These are phyloP conservation scores for Linum trigynum DNA, from an alignment of 345 rosid species.

Conservation along the genomic window DNA sequence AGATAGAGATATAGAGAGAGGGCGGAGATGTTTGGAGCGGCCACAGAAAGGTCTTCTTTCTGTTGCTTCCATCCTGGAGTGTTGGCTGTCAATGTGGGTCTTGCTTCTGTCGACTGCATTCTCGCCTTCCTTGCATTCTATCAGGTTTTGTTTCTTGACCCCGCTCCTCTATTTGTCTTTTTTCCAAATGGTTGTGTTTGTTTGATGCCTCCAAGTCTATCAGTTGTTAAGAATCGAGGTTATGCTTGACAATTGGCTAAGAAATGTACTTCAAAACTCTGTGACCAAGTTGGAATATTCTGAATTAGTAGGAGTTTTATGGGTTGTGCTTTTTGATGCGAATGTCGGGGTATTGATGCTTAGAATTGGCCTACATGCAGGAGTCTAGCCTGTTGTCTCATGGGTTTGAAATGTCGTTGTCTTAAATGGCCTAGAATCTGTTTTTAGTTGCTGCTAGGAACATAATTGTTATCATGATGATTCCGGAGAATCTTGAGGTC, in stretches of 20 bases:
- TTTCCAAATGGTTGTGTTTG: background rate
- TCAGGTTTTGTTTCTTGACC: slow-evolving; percentile 22
- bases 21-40: slow-evolving; percentile 15
- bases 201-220: background rate
- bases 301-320: background rate
- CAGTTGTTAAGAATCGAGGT: background rate
- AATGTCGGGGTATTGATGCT: background rate
- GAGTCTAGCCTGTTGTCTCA: background rate
- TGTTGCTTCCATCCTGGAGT: slow-evolving; percentile 21
- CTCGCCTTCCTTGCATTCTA: slow-evolving; percentile 31
- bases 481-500: background rate
- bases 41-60: slow-evolving; percentile 10
- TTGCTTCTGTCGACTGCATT: slow-evolving; percentile 25
- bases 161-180: background rate
- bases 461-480: background rate
- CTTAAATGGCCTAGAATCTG: no score
- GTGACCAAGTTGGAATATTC: background rate
- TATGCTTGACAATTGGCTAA: no score
- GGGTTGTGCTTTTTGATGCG: background rate
- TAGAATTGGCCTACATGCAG: no score
- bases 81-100: slow-evolving; percentile 22
- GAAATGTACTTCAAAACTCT: background rate
- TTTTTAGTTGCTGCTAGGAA: background rate
- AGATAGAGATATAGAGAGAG: background rate
- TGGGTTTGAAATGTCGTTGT: background rate